A percentile compares a stretch with the other conserved stretches of the same genome.
Conservation (phyloP, 495 filamentous ascomycete genomes). For the Penicillium subrubescens region DNA sequence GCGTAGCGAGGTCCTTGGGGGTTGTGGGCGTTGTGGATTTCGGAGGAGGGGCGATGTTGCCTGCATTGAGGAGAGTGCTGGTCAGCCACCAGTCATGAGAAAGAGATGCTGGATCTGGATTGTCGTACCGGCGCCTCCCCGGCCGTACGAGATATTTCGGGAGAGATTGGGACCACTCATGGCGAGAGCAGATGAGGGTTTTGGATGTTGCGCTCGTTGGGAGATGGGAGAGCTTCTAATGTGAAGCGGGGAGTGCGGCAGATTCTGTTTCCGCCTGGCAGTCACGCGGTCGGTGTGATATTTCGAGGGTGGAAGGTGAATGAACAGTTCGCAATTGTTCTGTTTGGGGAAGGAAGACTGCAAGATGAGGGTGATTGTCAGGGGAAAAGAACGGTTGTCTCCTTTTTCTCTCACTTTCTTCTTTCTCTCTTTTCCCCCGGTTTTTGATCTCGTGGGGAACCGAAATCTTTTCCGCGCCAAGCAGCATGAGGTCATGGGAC, state of each 20-base stretch:
- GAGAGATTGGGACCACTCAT: constrained; percentile 43
- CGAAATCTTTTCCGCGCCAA: constrained; percentile 25
- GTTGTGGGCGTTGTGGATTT: constrained; percentile 38
- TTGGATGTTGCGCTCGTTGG: background rate
- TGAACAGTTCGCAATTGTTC: background rate
- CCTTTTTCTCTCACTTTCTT: background rate
- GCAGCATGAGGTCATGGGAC: constrained; percentile 22
- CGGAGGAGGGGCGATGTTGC: constrained; percentile 71
- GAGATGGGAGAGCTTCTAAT: background rate
- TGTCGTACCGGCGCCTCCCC: constrained; percentile 54
- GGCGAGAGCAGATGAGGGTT: background rate
- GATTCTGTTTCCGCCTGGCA: constrained; percentile 16
- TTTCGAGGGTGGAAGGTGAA: background rate
- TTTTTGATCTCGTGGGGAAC: background rate
- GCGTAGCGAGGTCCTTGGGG: constrained; percentile 71
- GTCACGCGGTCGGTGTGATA: background rate
- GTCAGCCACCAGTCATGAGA: background rate
- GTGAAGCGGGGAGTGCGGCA: constrained; percentile 9
- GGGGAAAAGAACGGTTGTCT: background rate
- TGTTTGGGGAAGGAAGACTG: background rate
- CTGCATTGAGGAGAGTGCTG: constrained; percentile 33
- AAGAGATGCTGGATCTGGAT: background rate
- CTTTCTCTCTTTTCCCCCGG: background rate
- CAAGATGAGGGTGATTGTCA: background rate
- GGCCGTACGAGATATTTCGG: constrained; percentile 53